These are phyloP conservation scores for Blechomonas ayalai DNA, from an alignment of 208 protist genomes.

Conservation along the genomic window DNA sequence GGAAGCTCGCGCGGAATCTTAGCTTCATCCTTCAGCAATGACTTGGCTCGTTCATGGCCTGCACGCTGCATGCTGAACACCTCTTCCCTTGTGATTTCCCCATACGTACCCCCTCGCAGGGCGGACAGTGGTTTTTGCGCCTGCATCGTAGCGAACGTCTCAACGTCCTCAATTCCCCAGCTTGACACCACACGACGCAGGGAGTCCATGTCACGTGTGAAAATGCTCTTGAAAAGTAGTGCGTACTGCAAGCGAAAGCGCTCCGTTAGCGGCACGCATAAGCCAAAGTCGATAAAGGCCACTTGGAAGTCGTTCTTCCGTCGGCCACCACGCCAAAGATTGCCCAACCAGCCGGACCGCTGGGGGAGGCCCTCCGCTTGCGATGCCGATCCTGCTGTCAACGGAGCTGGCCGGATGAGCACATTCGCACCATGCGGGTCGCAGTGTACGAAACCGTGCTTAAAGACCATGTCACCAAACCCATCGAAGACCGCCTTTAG, in stretches of 20 bases:
- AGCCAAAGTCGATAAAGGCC: slow-evolving; percentile 75
- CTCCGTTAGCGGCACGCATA: slow-evolving; percentile 57
- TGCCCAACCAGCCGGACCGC: slow-evolving; percentile 2
- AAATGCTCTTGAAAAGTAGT: slow-evolving; percentile 67
- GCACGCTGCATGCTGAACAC: slow-evolving; percentile 37
- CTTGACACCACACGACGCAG: slow-evolving; percentile 32
- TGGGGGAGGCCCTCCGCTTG: neutral
- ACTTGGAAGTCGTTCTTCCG: slow-evolving; percentile 33
- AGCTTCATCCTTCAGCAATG: slow-evolving; percentile 40
- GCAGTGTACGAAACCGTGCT: slow-evolving; percentile 91
- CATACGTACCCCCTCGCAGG: slow-evolving; percentile 38
- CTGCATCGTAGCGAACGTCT: slow-evolving; percentile 74
- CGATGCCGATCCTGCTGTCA: neutral
- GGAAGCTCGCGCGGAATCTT: slow-evolving; percentile 62
- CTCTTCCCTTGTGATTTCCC: slow-evolving; percentile 64
- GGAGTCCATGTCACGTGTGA: slow-evolving; percentile 50
- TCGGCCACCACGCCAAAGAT: neutral
- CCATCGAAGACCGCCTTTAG: slow-evolving; percentile 73
- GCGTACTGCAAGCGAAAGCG: slow-evolving; percentile 78
- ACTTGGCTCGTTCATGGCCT: slow-evolving; percentile 30
- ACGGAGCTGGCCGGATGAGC: slow-evolving; percentile 50
- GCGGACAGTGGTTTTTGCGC: slow-evolving; percentile 62
- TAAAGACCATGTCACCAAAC: slow-evolving; percentile 93
- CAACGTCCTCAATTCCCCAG: slow-evolving; percentile 67
- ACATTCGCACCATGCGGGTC: slow-evolving; percentile 93